These are phyloP conservation scores for Cercospora beticola DNA, from an alignment of 2,329 filamentous ascomycete species.

Conservation along the genomic window DNA sequence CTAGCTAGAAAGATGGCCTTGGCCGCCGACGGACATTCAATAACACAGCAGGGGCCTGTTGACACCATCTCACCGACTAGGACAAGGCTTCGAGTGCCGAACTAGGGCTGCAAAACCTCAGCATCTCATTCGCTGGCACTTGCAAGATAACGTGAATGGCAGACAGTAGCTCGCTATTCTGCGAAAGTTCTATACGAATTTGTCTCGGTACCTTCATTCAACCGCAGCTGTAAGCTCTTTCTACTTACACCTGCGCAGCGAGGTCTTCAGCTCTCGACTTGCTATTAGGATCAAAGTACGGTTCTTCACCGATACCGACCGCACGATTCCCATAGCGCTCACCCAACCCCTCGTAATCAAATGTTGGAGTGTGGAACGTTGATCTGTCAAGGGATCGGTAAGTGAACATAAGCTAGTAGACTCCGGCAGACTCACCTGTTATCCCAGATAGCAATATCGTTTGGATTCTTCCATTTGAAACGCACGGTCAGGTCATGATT, in stretches of 20 bases:
- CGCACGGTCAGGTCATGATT: constrained; percentile 55
- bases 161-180: not conserved
- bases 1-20: not conserved
- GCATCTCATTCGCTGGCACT: not conserved
- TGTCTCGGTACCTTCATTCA: not conserved
- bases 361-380: constrained; percentile 61
- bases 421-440: constrained; percentile 45
- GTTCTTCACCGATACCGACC: constrained; percentile 57
- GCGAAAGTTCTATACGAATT: not conserved
- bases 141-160: not conserved
- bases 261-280: constrained; percentile 39
- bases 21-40: too few species aligned
- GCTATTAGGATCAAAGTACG: constrained; percentile 55
- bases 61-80: not conserved
- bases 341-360: constrained; percentile 59
- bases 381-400: constrained; percentile 36
- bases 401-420: not conserved
- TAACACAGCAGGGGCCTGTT: too few species aligned
- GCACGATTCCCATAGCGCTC: constrained; percentile 54
- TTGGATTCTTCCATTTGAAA: constrained; percentile 50
- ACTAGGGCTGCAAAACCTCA: not conserved
- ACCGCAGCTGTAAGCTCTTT: not conserved
- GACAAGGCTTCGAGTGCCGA: not conserved
- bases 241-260: not conserved
- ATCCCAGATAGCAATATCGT: constrained; percentile 63